Evolutionary conservation across 352 stramenopile genomes (phyloP), one percentile per base, ranked within the genome.

Genomic region (Hyaloperonospora arabidopsidis): DNA sequence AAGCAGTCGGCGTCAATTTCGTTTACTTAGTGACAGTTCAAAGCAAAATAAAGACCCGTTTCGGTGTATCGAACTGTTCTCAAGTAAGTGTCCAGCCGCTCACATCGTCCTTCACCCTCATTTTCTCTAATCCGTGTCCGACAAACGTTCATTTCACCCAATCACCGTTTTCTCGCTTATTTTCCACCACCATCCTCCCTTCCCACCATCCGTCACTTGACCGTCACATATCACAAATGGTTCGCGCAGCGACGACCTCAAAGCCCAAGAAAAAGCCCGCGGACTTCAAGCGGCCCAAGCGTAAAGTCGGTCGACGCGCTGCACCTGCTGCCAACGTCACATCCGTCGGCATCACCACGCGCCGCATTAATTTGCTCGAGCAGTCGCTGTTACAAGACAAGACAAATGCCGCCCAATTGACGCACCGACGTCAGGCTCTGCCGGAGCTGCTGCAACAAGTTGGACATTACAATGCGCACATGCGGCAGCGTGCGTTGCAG

Each of bases 221-320:
- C 39, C n/a, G 40, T 50, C 40, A 35, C 46, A 40, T 61, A 65
- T 50, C 40, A 35, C 46, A 40, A 65, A 65, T 88, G 74, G 73
- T 60, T 49, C 72, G 71, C 25, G 62, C 71, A 34, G 72, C 59
- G 22, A 64, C 61, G 49, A 67, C 71, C 49, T 65, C 73, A 53
- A 78, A 74, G 63, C 53, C 45, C 29, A 93, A 93, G 79, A 90
- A 89, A 74, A 93, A 93, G 69, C 82, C 82, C 10, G 79, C 65
- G 28, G 82, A 93, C 63, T 93, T 93, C 58, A 93, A 93, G 76
- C 79, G 79, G 18, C 82, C 78, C 13, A 93, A 93, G 78, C 82
- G 76, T 65, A 93, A 93, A 62, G 82, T 93, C 23, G 82, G 82
- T 12, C 77, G 79, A 34, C 84, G 84, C 51, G 78, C 72, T 0